Evolutionary conservation across 192 early-diverging fungal genomes (phyloP), one percentile per base, ranked within the genome.

Genomic region (Podila minutissima): DNA sequence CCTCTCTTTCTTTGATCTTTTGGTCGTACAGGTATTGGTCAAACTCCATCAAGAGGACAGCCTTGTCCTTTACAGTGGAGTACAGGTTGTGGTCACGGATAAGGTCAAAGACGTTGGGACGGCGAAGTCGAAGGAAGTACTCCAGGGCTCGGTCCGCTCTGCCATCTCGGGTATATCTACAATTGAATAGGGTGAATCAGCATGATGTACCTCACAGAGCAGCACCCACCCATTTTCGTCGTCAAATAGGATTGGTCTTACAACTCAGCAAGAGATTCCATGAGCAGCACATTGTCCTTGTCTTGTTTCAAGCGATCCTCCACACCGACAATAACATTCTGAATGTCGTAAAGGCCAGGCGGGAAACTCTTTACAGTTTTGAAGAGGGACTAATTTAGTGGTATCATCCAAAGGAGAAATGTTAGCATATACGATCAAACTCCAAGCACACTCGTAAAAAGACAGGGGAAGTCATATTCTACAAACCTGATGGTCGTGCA

Each of bases 31-130:
- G 65, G 55, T 90, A 75, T 29, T 93, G 86, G 82, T 97, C 95
- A 76, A 96, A 98, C 29, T 93, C 88, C 87, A 99, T 87, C 17
- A 97, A 74, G 13, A 97, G 83, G 5, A 93, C 81, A 3, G 93
- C 92, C 72, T 97, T 95, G 68, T 94, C 88, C 48, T 92, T 83
- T 2, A 99, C 77, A 0, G 93, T 92, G 22, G 89, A 83, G 74
- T 94, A 97, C 81, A 99, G 86, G 77, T 95, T 92, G 72, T 97
- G 89, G 7, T 87, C 78, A 17, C 83, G 82, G 7, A 99, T 93
- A 22, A 93, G 83, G 12, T 91, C 90, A 79, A 98, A 86, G n/a
- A 93, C 92, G 49, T 91, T 90, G 0, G 92, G 91, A 17, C 88
- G 72, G 26, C 87, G 84, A 58, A 98, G 83, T 66, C 90, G 74